Evolutionary conservation across 176 grass and related monocot species (phyloP).

Genomic region (Thalia dealbata): DNA sequence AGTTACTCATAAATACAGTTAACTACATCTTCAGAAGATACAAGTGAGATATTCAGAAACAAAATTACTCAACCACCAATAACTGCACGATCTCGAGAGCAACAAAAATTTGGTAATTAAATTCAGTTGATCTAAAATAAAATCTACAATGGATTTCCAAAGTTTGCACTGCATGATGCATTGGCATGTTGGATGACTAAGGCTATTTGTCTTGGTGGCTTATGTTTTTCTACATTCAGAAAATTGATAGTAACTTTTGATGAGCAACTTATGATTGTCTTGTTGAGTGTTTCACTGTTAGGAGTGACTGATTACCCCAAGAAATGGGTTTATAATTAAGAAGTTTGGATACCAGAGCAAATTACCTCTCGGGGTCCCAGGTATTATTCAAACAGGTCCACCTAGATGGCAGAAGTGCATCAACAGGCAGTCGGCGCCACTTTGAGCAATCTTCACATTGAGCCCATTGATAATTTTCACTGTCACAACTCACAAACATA

Average conservation of each 20-base stretch:
- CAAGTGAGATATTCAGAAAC: background rate
- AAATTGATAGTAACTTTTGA: background rate
- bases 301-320: background rate
- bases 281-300: background rate
- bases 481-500: constrained; percentile 25
- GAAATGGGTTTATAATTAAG: background rate
- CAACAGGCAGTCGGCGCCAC: constrained; percentile 80
- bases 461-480: constrained; percentile 75
- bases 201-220: background rate
- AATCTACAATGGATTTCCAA: background rate
- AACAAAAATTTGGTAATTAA: too few species aligned
- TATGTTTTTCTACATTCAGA: background rate
- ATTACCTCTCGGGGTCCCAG: constrained; percentile 54
- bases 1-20: background rate
- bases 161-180: background rate
- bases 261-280: background rate
- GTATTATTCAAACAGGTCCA: constrained; percentile 85
- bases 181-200: background rate
- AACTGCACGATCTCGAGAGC: too few species aligned
- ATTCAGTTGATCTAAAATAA: too few species aligned
- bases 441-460: constrained; percentile 88
- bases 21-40: background rate
- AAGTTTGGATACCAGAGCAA: background rate
- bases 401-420: constrained; percentile 66
- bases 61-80: background rate